phyloP scores from a whole-genome alignment of 2,329 filamentous ascomycete species.

The Ophiostoma tasmaniense region DNA sequence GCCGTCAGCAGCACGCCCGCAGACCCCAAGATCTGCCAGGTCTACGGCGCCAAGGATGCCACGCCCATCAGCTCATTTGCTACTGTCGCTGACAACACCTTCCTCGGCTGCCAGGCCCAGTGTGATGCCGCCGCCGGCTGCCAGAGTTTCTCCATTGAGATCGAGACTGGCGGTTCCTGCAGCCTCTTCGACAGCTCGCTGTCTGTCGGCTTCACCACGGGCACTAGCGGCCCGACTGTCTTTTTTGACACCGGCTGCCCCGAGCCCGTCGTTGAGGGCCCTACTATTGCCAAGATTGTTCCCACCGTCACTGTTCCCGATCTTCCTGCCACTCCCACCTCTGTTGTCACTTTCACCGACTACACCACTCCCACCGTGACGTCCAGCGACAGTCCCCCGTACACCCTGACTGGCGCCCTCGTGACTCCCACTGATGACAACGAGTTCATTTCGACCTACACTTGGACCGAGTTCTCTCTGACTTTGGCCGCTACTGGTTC shows the following conservation, averaged over 20 bases:
- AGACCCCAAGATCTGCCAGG: slow-evolving; percentile 10
- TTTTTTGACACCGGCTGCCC: slow-evolving; percentile 11
- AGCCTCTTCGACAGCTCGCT: slow-evolving; percentile 6
- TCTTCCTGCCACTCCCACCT: not conserved
- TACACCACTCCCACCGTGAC: not conserved
- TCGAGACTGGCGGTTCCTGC: slow-evolving; percentile 9
- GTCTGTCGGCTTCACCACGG: not conserved
- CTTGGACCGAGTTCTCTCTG: slow-evolving; percentile 10
- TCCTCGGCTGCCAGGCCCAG: slow-evolving; percentile 9
- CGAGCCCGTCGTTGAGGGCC: slow-evolving; percentile 10
- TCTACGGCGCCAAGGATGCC: not conserved
- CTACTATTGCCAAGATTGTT: not conserved
- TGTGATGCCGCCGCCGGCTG: slow-evolving; percentile 2
- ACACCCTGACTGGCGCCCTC: not conserved
- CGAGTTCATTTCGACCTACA: slow-evolving; percentile 11
- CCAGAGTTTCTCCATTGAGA: slow-evolving; percentile 12
- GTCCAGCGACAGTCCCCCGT: not conserved
- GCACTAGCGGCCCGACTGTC: slow-evolving; percentile 8
- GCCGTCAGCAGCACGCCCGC: not conserved
- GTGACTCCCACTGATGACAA: slow-evolving; percentile 9
- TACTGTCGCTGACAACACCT: slow-evolving; percentile 8
- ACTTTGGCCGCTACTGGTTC: slow-evolving; percentile 10
- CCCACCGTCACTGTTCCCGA: not conserved
- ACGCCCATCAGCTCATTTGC: slow-evolving; percentile 5
- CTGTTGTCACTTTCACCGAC: not conserved